Conservation (phyloP, 495 filamentous ascomycete genomes). For the Beverwykella pulmonaria region DNA sequence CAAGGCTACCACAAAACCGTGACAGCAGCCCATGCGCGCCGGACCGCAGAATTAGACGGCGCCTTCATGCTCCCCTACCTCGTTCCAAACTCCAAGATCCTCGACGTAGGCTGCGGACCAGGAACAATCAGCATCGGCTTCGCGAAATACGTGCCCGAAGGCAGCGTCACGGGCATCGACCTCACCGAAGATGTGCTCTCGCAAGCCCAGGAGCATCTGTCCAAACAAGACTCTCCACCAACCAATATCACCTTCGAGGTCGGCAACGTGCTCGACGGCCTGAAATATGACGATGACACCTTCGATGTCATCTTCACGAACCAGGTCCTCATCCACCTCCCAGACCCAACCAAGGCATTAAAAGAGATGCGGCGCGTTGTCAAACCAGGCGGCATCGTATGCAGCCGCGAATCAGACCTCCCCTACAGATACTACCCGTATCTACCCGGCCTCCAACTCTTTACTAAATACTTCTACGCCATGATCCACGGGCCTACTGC, state of each 20-base stretch:
- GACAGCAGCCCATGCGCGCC: slow-evolving; percentile 46
- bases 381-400: slow-evolving; percentile 58
- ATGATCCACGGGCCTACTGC: slow-evolving; percentile 26
- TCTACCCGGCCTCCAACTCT: slow-evolving; percentile 17
- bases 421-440: slow-evolving; percentile 51
- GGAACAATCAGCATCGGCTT: slow-evolving; percentile 60
- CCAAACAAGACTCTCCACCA: slow-evolving; percentile 20
- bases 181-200: slow-evolving; percentile 43
- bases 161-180: slow-evolving; percentile 53
- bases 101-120: slow-evolving; percentile 63
- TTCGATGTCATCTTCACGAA: slow-evolving; percentile 63
- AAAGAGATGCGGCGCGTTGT: slow-evolving; percentile 55
- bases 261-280: slow-evolving; percentile 50
- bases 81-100: slow-evolving; percentile 51
- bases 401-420: slow-evolving; percentile 40
- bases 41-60: slow-evolving; percentile 55
- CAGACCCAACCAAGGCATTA: slow-evolving; percentile 47
- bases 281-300: slow-evolving; percentile 50
- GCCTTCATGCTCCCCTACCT: slow-evolving; percentile 56
- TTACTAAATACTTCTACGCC: slow-evolving; percentile 40
- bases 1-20: not conserved
- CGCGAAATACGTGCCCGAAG: slow-evolving; percentile 51
- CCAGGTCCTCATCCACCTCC: slow-evolving; percentile 59
- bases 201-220: slow-evolving; percentile 41
- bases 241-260: slow-evolving; percentile 45